Conservation (phyloP, 345 rosid genomes). For the Rhodamnia rubescens region DNA sequence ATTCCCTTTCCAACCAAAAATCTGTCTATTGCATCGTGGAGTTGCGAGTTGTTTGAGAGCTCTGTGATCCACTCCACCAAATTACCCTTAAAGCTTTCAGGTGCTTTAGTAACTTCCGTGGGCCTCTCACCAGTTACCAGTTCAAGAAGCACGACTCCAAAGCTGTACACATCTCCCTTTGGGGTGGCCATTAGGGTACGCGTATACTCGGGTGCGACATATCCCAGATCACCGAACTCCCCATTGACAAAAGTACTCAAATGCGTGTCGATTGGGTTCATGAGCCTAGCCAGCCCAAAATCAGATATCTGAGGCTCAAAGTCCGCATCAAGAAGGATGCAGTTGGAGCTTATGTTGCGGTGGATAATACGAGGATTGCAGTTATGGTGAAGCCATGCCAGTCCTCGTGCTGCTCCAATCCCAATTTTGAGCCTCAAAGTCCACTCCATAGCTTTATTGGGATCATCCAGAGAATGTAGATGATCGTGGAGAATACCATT, state of each 20-base stretch:
- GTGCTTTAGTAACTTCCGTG: slow-evolving; percentile 43
- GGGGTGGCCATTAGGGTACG: slow-evolving; percentile 89
- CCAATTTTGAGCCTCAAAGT: slow-evolving; percentile 75
- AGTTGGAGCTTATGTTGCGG: slow-evolving; percentile 86
- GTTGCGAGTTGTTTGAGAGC: slow-evolving; percentile 36
- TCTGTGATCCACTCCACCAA: slow-evolving; percentile 75
- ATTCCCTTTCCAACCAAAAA: slow-evolving; percentile 44
- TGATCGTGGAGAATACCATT: slow-evolving; percentile 60
- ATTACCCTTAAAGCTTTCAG: slow-evolving; percentile 78
- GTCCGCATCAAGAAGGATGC: slow-evolving; percentile 69
- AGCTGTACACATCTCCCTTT: slow-evolving; percentile 92
- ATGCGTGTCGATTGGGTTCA: slow-evolving; percentile 94
- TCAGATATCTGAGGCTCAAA: slow-evolving; percentile 89
- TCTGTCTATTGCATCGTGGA: slow-evolving; percentile 52
- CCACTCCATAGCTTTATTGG: slow-evolving; percentile 65
- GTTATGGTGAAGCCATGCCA: slow-evolving; percentile 96
- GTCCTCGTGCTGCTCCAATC: slow-evolving; percentile 68
- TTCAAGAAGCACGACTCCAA: slow-evolving; percentile 91
- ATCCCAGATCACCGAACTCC: slow-evolving; percentile 92
- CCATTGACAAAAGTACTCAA: slow-evolving; percentile 95
- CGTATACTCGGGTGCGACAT: slow-evolving; percentile 83
- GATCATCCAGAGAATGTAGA: slow-evolving; percentile 33
- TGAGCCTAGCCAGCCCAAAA: slow-evolving; percentile 92
- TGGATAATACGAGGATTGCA: slow-evolving; percentile 94
- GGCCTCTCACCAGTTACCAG: slow-evolving; percentile 85